Evolutionary conservation across 1,284 basidiomycete species (phyloP).

Genomic region (Amylostereum areolatum): DNA sequence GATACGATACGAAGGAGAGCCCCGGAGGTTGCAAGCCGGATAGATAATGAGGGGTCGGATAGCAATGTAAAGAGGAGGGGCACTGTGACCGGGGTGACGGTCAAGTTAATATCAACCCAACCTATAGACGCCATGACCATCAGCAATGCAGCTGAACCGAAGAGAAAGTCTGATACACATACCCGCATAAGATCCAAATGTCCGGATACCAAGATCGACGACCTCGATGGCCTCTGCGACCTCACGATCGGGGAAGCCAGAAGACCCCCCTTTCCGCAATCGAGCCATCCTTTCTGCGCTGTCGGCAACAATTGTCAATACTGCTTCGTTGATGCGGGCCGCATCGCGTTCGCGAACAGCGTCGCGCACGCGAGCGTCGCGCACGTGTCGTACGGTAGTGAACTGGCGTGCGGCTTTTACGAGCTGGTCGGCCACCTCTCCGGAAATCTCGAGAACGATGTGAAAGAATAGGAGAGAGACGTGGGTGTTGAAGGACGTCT

Average conservation of each 20-base stretch:
- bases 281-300: slow-evolving; percentile 55
- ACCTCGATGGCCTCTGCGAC: slow-evolving; percentile 68
- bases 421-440: slow-evolving; percentile 88
- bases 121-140: slow-evolving; percentile 39
- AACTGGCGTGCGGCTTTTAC: slow-evolving; percentile 79
- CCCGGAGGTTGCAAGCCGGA: slow-evolving; percentile 80
- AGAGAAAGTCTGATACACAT: slow-evolving; percentile 28
- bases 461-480: slow-evolving; percentile 84
- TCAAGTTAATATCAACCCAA: slow-evolving; percentile 97
- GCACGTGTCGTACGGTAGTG: slow-evolving; percentile 61
- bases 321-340: slow-evolving; percentile 78
- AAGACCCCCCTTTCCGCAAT: slow-evolving; percentile 44
- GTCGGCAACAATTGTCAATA: slow-evolving; percentile 80
- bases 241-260: slow-evolving; percentile 38
- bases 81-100: slow-evolving; percentile 88
- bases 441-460: slow-evolving; percentile 85
- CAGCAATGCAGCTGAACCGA: background rate
- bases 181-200: slow-evolving; percentile 94
- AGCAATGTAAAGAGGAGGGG: slow-evolving; percentile 83
- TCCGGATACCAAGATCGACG: slow-evolving; percentile 84
- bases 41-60: slow-evolving; percentile 70
- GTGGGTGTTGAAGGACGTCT: slow-evolving; percentile 66
- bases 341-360: slow-evolving; percentile 90
- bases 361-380: slow-evolving; percentile 83
- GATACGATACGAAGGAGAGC: slow-evolving; percentile 79